phyloP scores from a whole-genome alignment of 164 flowering plant species.

The grape (Vitis vinifera) region DNA sequence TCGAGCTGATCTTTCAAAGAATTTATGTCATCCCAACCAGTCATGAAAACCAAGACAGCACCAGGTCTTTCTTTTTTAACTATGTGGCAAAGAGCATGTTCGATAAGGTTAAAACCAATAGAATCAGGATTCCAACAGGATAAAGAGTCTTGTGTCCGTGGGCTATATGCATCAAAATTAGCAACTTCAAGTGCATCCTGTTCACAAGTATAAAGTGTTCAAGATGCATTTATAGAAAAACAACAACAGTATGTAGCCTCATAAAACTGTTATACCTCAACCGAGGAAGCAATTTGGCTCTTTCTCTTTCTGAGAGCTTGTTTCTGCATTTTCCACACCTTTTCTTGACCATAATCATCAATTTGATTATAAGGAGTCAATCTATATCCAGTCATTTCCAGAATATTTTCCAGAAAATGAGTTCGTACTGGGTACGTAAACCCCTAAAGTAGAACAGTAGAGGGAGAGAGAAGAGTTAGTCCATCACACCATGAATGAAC shows the following conservation, averaged over 20 bases:
- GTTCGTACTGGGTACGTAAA: slow-evolving; percentile 87
- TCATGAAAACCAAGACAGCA: slow-evolving; percentile 94
- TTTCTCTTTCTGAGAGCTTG: slow-evolving; percentile 78
- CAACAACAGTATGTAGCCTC: neutral
- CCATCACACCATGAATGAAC: no score
- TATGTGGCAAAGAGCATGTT: slow-evolving; percentile 74
- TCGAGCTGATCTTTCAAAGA: slow-evolving; percentile 88
- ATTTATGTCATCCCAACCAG: slow-evolving; percentile 99
- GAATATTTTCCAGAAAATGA: slow-evolving; percentile 78
- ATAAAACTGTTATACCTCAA: slow-evolving; percentile 61
- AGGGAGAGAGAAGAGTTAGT: neutral
- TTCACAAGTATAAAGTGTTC: slow-evolving; percentile 4
- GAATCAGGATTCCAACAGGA: slow-evolving; percentile 97
- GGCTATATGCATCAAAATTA: slow-evolving; percentile 56
- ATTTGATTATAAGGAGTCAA: slow-evolving; percentile 81
- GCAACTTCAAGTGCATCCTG: slow-evolving; percentile 84
- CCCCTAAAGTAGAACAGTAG: slow-evolving; percentile 54
- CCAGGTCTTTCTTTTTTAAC: slow-evolving; percentile 79
- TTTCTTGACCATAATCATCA: slow-evolving; percentile 96
- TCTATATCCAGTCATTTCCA: slow-evolving; percentile 81
- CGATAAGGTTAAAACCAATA: slow-evolving; percentile 89
- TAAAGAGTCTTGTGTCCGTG: slow-evolving; percentile 68
- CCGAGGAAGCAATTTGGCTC: slow-evolving; percentile 83
- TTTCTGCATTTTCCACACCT: slow-evolving; percentile 86
- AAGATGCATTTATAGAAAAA: neutral